phyloP scores from a whole-genome alignment of 306 rosid genomes.

The Trifolium repens region DNA sequence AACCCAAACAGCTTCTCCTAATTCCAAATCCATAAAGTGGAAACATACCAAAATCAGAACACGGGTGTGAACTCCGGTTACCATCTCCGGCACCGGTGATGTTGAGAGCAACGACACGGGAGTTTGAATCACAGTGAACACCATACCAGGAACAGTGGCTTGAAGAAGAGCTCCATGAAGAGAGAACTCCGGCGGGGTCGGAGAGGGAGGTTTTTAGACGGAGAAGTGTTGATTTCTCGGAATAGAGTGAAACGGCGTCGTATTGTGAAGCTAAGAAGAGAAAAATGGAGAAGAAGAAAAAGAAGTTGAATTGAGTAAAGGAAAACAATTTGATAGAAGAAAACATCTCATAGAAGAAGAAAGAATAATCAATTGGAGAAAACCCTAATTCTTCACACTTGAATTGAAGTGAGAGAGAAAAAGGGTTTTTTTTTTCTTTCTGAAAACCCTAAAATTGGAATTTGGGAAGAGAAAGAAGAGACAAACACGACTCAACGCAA shows the following conservation, averaged over 20 bases:
- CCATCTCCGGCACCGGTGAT: constrained; percentile 51
- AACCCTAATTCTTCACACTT: not conserved
- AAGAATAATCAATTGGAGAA: not conserved
- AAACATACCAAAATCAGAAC: constrained; percentile 55
- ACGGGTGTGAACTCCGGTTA: constrained; percentile 41
- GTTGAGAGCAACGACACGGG: constrained; percentile 73
- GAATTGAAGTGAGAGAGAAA: not conserved
- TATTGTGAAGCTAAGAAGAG: constrained; percentile 4
- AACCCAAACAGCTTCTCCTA: constrained; percentile 55
- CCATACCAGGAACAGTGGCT: constrained; percentile 70
- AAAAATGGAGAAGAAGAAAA: constrained; percentile 12
- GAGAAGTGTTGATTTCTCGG: constrained; percentile 77
- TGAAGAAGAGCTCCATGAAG: constrained; percentile 51
- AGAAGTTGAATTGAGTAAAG: constrained; percentile 40
- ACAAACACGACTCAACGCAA: not conserved
- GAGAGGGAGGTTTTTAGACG: constrained; percentile 64
- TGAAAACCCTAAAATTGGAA: not conserved
- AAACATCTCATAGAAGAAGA: constrained; percentile 61
- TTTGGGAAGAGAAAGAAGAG: no score
- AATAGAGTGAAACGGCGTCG: constrained; percentile 45
- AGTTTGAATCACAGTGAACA: constrained; percentile 63
- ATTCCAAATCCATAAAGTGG: constrained; percentile 84
- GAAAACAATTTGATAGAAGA: constrained; percentile 44
- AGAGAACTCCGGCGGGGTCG: constrained; percentile 69
- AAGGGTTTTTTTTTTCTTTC: not conserved